Conservation (phyloP, 257 asterid genomes). For the Rubia yunnanensis region DNA sequence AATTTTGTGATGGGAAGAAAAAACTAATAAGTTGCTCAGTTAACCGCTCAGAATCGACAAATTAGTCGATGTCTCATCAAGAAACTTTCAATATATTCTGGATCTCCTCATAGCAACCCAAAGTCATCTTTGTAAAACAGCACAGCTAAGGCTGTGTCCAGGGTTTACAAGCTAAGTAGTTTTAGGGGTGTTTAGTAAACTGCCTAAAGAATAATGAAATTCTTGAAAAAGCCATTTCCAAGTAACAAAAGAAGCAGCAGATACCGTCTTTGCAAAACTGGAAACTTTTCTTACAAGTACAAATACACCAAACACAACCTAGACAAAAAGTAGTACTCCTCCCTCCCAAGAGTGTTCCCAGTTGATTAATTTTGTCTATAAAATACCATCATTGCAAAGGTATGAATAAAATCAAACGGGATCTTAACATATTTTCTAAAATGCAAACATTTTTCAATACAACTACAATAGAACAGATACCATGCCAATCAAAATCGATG, state of each 20-base stretch:
- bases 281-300: background rate
- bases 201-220: background rate
- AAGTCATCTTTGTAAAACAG: background rate
- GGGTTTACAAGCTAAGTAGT: background rate
- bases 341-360: background rate
- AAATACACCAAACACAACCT: background rate
- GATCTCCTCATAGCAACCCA: slow-evolving; percentile 20
- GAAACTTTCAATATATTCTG: slow-evolving; percentile 16
- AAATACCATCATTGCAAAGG: background rate
- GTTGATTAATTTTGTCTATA: background rate
- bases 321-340: background rate
- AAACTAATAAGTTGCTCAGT: slow-evolving; percentile 16
- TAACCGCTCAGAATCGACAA: slow-evolving; percentile 31
- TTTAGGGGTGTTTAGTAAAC: background rate
- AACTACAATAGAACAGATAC: background rate
- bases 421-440: background rate
- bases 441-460: background rate
- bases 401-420: background rate
- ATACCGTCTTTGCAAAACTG: background rate
- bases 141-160: background rate
- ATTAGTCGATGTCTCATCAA: slow-evolving; percentile 14
- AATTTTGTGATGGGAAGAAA: background rate
- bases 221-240: background rate
- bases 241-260: no score
- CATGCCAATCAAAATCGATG: no score